These are phyloP conservation scores for Eucalyptus marginata DNA, from an alignment of 345 rosid genomes.

Conservation along the genomic window DNA sequence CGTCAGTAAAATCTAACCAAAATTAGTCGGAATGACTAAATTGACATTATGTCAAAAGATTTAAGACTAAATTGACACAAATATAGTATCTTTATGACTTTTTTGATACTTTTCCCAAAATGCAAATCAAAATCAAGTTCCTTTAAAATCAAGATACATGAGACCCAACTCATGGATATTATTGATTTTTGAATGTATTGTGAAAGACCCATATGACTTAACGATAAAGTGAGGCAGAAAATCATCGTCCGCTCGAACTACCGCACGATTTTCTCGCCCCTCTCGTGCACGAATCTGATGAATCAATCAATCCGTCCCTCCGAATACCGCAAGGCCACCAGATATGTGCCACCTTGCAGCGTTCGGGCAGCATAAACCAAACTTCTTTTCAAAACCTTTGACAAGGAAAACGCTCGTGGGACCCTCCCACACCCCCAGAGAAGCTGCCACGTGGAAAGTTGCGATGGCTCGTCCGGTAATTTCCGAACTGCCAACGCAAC, in stretches of 20 bases:
- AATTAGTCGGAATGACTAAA: too few relatives aligned
- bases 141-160: neutral
- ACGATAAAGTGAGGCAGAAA: neutral
- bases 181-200: neutral
- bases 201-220: neutral
- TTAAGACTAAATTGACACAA: accelerated
- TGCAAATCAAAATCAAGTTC: neutral
- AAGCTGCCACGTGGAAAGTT: neutral
- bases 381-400: neutral
- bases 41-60: accelerated
- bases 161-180: neutral
- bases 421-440: neutral
- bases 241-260: neutral
- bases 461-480: neutral
- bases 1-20: accelerated
- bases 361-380: neutral
- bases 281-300: neutral
- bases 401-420: neutral
- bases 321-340: neutral
- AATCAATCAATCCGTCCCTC: neutral
- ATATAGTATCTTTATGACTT: accelerated
- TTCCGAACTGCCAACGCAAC: neutral
- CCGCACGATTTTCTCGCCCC: neutral
- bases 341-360: neutral
- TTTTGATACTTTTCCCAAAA: neutral